A percentile compares a stretch with the other conserved stretches of the same genome.
These are phyloP conservation scores for Fusarium clavum DNA, from an alignment of 2,329 filamentous ascomycete species.

Conservation along the genomic window DNA sequence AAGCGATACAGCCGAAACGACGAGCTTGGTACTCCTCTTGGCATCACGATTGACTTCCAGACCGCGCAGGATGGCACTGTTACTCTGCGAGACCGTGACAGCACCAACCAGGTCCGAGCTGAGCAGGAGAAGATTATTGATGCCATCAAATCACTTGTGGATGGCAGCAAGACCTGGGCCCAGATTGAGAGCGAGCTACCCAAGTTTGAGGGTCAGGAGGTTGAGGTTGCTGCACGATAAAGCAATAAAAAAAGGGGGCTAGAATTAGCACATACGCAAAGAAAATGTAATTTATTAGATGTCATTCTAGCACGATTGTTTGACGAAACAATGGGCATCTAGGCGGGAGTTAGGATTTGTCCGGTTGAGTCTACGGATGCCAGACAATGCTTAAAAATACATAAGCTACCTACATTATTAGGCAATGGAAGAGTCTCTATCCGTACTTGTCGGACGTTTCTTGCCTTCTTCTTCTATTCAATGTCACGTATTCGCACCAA, in stretches of 20 bases:
- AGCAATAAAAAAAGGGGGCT: constrained; percentile 9
- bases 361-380: constrained; percentile 18
- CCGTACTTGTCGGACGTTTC: neutral
- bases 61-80: constrained; percentile 87
- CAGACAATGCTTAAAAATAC: constrained; percentile 23
- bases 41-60: constrained; percentile 96
- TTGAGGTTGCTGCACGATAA: constrained; percentile 57
- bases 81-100: constrained; percentile 91
- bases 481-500: neutral
- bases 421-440: constrained; percentile 14
- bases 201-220: constrained; percentile 83
- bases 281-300: constrained; percentile 43
- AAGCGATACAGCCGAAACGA: constrained; percentile 96
- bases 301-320: constrained; percentile 12
- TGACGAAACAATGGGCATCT: constrained; percentile 6
- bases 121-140: constrained; percentile 82
- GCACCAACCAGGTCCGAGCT: constrained; percentile 89
- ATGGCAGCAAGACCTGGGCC: constrained; percentile 67
- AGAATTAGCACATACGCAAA: constrained; percentile 14
- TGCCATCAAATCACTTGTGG: constrained; percentile 71
- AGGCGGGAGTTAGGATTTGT: constrained; percentile 25
- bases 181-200: constrained; percentile 84
- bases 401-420: neutral
- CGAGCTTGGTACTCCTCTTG: constrained; percentile 93
- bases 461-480: neutral